Evolutionary conservation across 495 filamentous ascomycete species (phyloP), one percentile per base, ranked within the genome.

Genomic region (Lichina pygmaea): DNA sequence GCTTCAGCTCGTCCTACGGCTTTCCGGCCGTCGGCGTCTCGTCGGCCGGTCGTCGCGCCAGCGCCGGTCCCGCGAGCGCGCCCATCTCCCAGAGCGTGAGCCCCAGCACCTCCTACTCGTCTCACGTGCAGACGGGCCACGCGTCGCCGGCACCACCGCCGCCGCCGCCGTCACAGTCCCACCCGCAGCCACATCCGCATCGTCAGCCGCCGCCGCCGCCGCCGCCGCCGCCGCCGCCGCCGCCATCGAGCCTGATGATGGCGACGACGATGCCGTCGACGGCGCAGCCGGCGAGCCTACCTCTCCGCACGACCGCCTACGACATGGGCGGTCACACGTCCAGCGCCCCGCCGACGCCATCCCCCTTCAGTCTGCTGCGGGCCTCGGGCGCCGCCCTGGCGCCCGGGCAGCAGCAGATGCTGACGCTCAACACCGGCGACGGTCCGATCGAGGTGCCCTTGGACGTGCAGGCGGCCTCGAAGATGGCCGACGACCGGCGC

Each of bases 401-500:
- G 46, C 41, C 52, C 50, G 36, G 36, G 11, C 36, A 43, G 13
- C 54, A 52, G 45, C 52, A 57, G 33, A 48, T 56, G 48, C 56
- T 59, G 54, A 56, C 56, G 30, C 52, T 59, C 34, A 50, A 56
- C 41, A 58, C 53, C 6, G 55, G 57, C 42, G 46, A 54, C 45
- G 56, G 70, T 69, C 50, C 57, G 56, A 59, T 69, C 57, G 56
- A 53, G 50, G 78, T 86, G 46, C 73, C 74, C 45, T 72, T 82
- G 48, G 72, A 91, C 54, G 68, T 80, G 51, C 81, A 84, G 49
- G 75, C 77, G 49, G 86, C 76, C 16, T 92, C 81, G 47, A 82
- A 78, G 50, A 75, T 75, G 51, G 78, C 82, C 52, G 83, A 91
- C 50, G 82, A 92, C 62, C 95, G 93, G 60, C 68, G 82, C 44